These are phyloP conservation scores for Bertia moriformis DNA, from an alignment of 2,329 filamentous ascomycete genomes.

Conservation along the genomic window DNA sequence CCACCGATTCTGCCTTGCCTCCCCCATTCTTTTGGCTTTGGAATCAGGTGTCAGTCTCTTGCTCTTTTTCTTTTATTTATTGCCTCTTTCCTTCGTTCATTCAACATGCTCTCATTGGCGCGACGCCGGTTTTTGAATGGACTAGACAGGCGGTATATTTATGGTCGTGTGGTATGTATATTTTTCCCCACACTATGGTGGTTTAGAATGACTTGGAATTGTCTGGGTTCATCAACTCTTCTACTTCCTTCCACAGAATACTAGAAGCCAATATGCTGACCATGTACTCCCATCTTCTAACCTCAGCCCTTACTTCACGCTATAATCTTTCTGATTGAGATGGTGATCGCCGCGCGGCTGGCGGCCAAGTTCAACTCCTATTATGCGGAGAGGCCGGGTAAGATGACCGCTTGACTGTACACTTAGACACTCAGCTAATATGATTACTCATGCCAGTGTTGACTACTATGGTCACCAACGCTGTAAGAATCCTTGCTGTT, in stretches of 20 bases:
- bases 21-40: too few species aligned
- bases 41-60: too few species aligned
- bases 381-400: slow-evolving; percentile 67
- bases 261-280: too few species aligned
- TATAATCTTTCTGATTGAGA: slow-evolving; percentile 73
- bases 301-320: slow-evolving; percentile 82
- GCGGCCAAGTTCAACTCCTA: slow-evolving; percentile 82
- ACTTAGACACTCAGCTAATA: neutral
- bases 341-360: slow-evolving; percentile 70
- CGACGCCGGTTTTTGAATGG: slow-evolving; percentile 24
- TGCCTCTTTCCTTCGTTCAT: neutral
- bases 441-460: slow-evolving; percentile 41
- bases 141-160: slow-evolving; percentile 28
- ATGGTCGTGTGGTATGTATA: slow-evolving; percentile 23
- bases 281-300: neutral
- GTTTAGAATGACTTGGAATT: too few species aligned
- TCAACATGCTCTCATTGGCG: slow-evolving; percentile 19
- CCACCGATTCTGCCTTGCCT: slow-evolving; percentile 6
- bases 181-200: too few species aligned
- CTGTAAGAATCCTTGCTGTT: slow-evolving; percentile 31
- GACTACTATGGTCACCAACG: slow-evolving; percentile 98
- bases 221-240: too few species aligned
- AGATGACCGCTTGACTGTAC: neutral
- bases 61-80: too few species aligned
- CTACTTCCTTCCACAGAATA: too few species aligned